Evolutionary conservation across 2,329 filamentous ascomycete genomes (phyloP).

Genomic region (Akanthomyces lecanii): DNA sequence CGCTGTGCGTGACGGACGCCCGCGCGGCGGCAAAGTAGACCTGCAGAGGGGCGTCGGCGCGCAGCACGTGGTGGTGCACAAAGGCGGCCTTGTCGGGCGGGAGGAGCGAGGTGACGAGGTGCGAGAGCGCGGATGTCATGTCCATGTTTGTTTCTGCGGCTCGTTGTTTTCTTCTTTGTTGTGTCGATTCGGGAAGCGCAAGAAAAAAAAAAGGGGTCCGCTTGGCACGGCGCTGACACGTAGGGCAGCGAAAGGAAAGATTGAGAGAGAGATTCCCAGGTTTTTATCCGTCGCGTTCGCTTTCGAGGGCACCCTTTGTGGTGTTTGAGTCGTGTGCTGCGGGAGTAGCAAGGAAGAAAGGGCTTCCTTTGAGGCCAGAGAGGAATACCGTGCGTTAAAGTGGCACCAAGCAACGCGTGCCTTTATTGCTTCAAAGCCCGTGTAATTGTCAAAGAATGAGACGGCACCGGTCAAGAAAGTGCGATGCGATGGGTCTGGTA

Average conservation of each 20-base stretch:
- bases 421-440: background rate
- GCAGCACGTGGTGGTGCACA: conserved; percentile 45
- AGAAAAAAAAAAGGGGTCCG: no score
- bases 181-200: background rate
- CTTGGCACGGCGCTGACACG: background rate
- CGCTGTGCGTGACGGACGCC: conserved; percentile 26
- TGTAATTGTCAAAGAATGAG: background rate
- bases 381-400: background rate
- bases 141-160: conserved; percentile 25
- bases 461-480: no score
- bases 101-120: conserved; percentile 38
- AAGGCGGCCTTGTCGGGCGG: conserved; percentile 41
- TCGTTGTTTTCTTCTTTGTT: background rate
- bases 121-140: conserved; percentile 26
- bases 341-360: no score
- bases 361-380: background rate
- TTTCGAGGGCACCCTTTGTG: background rate
- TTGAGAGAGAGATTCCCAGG: background rate
- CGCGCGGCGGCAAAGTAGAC: conserved; percentile 33
- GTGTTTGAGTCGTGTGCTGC: no score
- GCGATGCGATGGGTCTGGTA: no score
- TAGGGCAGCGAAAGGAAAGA: no score
- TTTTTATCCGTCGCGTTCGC: no score
- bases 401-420: background rate
- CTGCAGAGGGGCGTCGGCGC: conserved; percentile 43